These are phyloP conservation scores for Rhododendron henanense DNA, from an alignment of 148 eudicot genomes.

Conservation along the genomic window DNA sequence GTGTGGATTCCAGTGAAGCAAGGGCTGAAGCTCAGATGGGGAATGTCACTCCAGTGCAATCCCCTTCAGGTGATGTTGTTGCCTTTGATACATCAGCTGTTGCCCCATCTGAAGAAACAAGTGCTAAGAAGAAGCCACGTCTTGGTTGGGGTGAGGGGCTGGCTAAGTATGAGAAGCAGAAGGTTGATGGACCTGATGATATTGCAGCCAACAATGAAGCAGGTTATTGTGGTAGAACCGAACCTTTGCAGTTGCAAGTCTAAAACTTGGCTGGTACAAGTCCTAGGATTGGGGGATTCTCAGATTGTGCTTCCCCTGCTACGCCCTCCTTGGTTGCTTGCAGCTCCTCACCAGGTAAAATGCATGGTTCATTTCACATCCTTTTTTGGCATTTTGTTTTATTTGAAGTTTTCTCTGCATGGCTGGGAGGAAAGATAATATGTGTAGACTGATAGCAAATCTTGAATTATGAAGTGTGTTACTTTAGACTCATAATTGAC, in stretches of 20 bases:
- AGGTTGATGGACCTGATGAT: conserved; percentile 68
- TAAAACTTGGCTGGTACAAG: conserved; percentile 50
- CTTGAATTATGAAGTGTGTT: not conserved
- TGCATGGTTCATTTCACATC: not conserved
- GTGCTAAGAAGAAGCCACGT: conserved; percentile 78
- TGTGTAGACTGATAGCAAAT: not conserved
- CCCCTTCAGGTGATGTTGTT: conserved; percentile 54
- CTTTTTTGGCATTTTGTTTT: not conserved
- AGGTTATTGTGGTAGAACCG: conserved; percentile 24
- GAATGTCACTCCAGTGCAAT: conserved; percentile 35
- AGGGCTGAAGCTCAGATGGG: conserved; percentile 37
- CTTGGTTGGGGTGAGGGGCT: conserved; percentile 96
- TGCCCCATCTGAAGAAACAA: conserved; percentile 45
- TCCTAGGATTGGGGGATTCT: conserved; percentile 41
- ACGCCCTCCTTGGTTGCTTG: conserved; percentile 76
- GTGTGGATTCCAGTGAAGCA: conserved; percentile 39
- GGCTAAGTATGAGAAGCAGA: conserved; percentile 91
- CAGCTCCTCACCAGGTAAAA: conserved; percentile 85
- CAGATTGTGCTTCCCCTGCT: conserved; percentile 77
- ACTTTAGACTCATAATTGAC: not conserved
- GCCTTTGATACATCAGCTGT: conserved; percentile 30
- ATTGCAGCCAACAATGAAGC: conserved; percentile 32
- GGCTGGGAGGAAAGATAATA: not conserved
- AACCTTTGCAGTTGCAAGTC: conserved; percentile 30
- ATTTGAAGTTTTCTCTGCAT: not conserved